Conservation (phyloP, 1,139 yeast genomes). For the Sporopachydermia cereana region DNA sequence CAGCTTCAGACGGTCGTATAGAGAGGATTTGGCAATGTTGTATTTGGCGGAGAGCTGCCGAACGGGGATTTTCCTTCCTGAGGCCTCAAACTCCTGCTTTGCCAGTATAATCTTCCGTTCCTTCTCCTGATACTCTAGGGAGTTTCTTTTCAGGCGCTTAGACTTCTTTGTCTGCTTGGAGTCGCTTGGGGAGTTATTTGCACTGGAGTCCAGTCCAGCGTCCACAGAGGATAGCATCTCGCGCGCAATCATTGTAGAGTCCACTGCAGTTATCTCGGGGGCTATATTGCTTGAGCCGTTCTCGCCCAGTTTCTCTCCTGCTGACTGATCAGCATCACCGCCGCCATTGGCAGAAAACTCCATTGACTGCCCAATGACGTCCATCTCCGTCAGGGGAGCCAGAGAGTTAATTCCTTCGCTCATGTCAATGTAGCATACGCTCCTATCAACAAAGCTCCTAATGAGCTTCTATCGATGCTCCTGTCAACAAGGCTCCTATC, state of each 20-base stretch:
- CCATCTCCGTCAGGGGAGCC: neutral
- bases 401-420: neutral
- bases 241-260: neutral
- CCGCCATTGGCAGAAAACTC: neutral
- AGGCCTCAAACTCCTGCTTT: constrained; percentile 1
- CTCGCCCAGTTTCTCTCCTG: too few species aligned
- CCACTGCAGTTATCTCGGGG: neutral
- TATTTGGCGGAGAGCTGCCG: constrained; percentile 3
- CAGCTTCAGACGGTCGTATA: constrained; percentile 3
- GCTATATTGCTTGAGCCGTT: neutral
- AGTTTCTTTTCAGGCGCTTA: constrained; percentile 4
- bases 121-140: constrained; percentile 2
- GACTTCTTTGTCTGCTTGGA: neutral
- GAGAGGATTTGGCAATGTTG: neutral
- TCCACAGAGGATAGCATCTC: neutral
- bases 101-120: neutral
- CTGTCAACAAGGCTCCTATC: too few species aligned
- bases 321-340: too few species aligned
- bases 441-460: too few species aligned
- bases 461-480: too few species aligned
- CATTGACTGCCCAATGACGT: neutral
- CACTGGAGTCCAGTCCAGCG: neutral
- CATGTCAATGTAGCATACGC: neutral
- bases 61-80: constrained; percentile 2
- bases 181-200: neutral